These are phyloP conservation scores for Eucalyptus curtisii DNA, from an alignment of 345 rosid genomes.

Conservation along the genomic window DNA sequence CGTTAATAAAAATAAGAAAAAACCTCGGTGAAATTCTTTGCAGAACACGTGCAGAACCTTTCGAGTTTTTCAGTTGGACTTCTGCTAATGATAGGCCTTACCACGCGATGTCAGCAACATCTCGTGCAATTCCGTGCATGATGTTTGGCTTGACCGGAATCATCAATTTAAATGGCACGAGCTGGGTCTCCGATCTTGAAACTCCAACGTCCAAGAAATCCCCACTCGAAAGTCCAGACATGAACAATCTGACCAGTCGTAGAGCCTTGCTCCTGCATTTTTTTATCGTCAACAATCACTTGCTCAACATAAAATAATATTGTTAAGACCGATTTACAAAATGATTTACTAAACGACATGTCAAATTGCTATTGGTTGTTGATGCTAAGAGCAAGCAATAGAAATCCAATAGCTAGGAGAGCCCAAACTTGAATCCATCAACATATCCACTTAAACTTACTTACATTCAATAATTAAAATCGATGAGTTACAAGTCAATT, in stretches of 20 bases:
- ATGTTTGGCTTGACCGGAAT: background rate
- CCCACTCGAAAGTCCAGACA: background rate
- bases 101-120: background rate
- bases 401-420: background rate
- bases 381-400: background rate
- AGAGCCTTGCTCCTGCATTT: background rate
- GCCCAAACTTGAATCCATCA: background rate
- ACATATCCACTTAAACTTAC: background rate
- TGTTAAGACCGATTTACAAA: background rate
- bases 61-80: background rate
- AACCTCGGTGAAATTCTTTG: background rate
- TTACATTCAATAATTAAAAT: background rate
- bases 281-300: background rate
- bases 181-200: background rate
- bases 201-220: background rate
- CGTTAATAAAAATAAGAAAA: background rate
- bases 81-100: background rate
- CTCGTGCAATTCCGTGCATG: background rate
- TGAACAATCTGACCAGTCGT: background rate
- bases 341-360: background rate
- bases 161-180: background rate
- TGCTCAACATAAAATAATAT: background rate
- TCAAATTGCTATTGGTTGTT: background rate
- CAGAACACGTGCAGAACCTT: background rate
- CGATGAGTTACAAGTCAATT: accelerated